Conservation (phyloP, 495 filamentous ascomycete species). For the Pseudevernia furfuracea region DNA sequence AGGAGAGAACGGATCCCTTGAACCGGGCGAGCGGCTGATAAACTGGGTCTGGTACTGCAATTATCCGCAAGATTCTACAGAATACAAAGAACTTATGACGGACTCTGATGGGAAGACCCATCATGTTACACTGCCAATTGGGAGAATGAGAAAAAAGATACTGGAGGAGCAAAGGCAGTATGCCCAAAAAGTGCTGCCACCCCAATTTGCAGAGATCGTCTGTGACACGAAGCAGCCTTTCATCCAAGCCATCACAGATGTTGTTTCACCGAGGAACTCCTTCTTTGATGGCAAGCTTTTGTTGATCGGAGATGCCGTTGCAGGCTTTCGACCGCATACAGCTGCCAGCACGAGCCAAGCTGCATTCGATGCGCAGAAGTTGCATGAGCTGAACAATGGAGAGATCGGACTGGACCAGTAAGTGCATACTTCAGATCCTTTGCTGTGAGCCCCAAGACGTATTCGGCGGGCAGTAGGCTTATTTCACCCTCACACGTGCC, state of each 20-base stretch:
- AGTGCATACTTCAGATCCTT: not conserved
- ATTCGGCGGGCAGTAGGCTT: too few species aligned
- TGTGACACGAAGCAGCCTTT: conserved; percentile 43
- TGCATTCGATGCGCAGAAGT: conserved; percentile 40
- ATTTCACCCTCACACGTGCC: not conserved
- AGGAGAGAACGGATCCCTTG: conserved; percentile 40
- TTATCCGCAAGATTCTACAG: conserved; percentile 38
- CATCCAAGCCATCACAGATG: conserved; percentile 50
- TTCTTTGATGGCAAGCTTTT: conserved; percentile 45
- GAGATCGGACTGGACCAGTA: conserved; percentile 29
- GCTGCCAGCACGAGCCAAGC: conserved; percentile 46
- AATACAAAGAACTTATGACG: conserved; percentile 46
- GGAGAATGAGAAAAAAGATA: conserved; percentile 36
- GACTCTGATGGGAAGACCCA: conserved; percentile 41
- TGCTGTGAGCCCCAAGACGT: not conserved
- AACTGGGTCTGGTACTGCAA: conserved; percentile 56
- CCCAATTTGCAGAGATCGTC: conserved; percentile 48
- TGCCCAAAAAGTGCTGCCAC: conserved; percentile 39
- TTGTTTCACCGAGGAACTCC: conserved; percentile 37
- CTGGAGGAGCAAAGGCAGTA: conserved; percentile 39
- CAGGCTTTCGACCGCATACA: conserved; percentile 50
- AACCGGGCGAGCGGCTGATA: conserved; percentile 41
- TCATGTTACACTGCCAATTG: conserved; percentile 43
- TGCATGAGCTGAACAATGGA: conserved; percentile 39
- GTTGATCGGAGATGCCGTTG: conserved; percentile 50